phyloP scores from a whole-genome alignment of 2,329 filamentous ascomycete genomes.

The Paradendryphiella salina region DNA sequence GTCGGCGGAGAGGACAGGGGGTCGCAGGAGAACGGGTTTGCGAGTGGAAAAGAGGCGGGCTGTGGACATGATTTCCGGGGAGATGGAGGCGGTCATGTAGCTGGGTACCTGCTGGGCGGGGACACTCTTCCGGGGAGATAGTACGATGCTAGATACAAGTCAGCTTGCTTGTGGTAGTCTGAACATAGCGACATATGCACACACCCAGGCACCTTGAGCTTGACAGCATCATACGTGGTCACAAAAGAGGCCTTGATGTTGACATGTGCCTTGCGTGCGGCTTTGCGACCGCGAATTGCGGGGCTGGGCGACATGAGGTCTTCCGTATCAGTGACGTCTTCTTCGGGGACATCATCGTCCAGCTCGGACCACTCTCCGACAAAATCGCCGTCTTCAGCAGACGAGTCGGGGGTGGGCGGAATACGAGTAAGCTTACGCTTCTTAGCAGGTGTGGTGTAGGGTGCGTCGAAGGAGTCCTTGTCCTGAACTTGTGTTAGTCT shows the following conservation, averaged over 20 bases:
- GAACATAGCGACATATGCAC: not conserved
- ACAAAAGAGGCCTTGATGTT: slow-evolving; percentile 10
- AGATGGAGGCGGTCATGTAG: too few species aligned
- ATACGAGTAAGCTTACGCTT: slow-evolving; percentile 13
- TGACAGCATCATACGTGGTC: not conserved
- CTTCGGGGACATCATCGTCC: slow-evolving; percentile 14
- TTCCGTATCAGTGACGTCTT: slow-evolving; percentile 2
- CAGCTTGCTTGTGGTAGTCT: not conserved
- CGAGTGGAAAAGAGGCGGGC: slow-evolving; percentile 7
- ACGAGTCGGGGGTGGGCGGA: not conserved
- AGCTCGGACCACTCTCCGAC: slow-evolving; percentile 12
- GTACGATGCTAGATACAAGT: not conserved
- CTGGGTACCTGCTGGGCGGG: too few species aligned
- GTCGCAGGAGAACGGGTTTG: slow-evolving; percentile 13
- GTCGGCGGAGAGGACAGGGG: slow-evolving; percentile 22
- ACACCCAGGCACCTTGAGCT: not conserved
- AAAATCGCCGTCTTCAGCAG: slow-evolving; percentile 25
- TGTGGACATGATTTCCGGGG: slow-evolving; percentile 10
- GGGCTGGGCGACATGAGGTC: not conserved
- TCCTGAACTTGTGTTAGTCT: slow-evolving; percentile 9
- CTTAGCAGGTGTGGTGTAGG: slow-evolving; percentile 15
- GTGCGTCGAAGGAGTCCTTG: slow-evolving; percentile 5
- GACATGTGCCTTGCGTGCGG: slow-evolving; percentile 17
- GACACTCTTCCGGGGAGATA: too few species aligned
- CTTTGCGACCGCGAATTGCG: slow-evolving; percentile 6